Base-by-base conservation (phyloP, 257 asterid species). In the Ilex aquifolium region DNA sequence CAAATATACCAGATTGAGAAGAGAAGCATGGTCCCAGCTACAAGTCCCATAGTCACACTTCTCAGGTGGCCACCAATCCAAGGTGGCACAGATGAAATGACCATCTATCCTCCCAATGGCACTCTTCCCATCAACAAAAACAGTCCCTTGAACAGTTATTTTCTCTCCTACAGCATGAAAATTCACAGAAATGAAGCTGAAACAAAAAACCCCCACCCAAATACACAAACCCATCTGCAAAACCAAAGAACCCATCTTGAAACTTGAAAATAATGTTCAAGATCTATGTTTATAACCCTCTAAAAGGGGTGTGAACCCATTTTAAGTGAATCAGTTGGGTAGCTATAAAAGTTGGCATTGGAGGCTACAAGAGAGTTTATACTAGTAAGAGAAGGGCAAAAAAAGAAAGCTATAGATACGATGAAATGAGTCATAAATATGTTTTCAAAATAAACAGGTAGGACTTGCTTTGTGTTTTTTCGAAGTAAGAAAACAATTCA, bases 41-140 rank as follows among this genome's bases (percentile, higher is more conserved):
- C 97, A 90, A 56, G 83, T 76, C n/a, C 93, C 96, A 70, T 85
- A 83, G 63, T 90, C 90, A 67, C 97, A 90, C 62, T 84, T 79
- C 66, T 83, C 88, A 42, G 95, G 85, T 12, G 97, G 97, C 95
- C 95, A 90, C 96, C 97, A 90, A 61, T 90, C 97, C 81, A 85
- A 53, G 7, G 97, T 90, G 16, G 95, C 96, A 68, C 97, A 90
- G 30, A 90, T 75, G 68, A 83, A 87, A 75, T 83, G 73, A 30
- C 56, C 79, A 56, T 85, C 92, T 56, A 80, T 88, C 68, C 40
- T 70, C 57, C 88, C 95, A 59, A 84, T 75, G 68, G 77, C 49
- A 31, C 44, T 56, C 21, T 31, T 73, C 59, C 93, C 93, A 67
- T 85, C 72, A 17, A 90, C 52, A 15, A 39, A 63, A 67, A 85